Evolutionary conservation across 495 filamentous ascomycete genomes (phyloP), one percentile per base, ranked within the genome.

Genomic region (Aspergillus mulundensis): DNA sequence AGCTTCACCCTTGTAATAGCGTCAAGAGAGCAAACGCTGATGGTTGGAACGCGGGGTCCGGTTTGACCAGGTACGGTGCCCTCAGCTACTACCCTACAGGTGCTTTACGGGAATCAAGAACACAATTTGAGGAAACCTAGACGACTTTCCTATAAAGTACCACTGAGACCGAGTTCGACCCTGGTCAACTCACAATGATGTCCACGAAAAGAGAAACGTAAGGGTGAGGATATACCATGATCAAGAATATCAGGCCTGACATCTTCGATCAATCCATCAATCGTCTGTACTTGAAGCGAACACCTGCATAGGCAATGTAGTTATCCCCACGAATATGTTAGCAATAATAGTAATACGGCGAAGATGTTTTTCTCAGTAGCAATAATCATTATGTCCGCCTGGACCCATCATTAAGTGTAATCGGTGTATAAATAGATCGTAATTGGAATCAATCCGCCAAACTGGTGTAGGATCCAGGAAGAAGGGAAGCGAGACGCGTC

Each of bases 321-420:
- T 2, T 7, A 10, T 25, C 25, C 24, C 45, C n/a, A 34, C 20
- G 24, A 34, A 34, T 21, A 50, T 10, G n/a, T 5, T 12, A 38
- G 16, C 18, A 28, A 15, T 11, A 38, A 50, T 23, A 50, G 30
- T 21, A 15, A 50, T 50, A 50, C 18, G 28, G 11, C 34, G 46
- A 12, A 16, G 30, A 50, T 15, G 32, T 8, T 11, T 32, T 15
- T 12, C 30, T 24, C 34, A 40, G 24, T 50, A 50, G 21, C 19
- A 50, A 50, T 50, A n/a, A 40, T 50, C 48, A 50, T 50, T 34
- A 50, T 38, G 34, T 40, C 48, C 32, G 12, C 24, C 7, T 34
- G 34, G 36, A 50, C 34, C 14, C 47, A 18, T 50, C 48, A 50
- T 50, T 50, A 50, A 34, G 20, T 40, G 23, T 40, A 40, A 5